These are phyloP conservation scores for Tieghemostelium lacteum DNA, from an alignment of 78 protist genomes.

Conservation along the genomic window DNA sequence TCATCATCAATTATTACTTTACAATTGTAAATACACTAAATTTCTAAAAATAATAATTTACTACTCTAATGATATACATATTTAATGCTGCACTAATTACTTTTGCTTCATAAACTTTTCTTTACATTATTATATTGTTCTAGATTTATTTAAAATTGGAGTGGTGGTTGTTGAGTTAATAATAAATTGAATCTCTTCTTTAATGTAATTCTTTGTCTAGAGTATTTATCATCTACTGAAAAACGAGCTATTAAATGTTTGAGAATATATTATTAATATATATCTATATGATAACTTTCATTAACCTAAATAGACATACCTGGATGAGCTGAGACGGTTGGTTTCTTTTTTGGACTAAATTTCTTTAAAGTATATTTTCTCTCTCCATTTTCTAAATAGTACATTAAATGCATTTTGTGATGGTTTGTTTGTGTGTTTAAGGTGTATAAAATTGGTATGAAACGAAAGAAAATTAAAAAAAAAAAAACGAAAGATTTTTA, in stretches of 20 bases:
- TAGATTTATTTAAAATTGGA: slow-evolving; percentile 20
- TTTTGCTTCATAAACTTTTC: background rate
- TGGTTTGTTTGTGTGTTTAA: slow-evolving; percentile 1
- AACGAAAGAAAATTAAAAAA: background rate
- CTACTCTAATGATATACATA: too few relatives aligned
- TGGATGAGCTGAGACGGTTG: slow-evolving; percentile 80
- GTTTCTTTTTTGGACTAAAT: slow-evolving; percentile 37
- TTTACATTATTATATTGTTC: background rate
- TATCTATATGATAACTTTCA: background rate
- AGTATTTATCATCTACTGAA: slow-evolving; percentile 91
- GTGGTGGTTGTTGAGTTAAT: slow-evolving; percentile 84
- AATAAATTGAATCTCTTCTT: slow-evolving; percentile 88
- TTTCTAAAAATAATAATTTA: too few relatives aligned
- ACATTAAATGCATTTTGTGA: slow-evolving; percentile 88
- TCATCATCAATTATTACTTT: too few relatives aligned
- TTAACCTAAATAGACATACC: slow-evolving; percentile 59
- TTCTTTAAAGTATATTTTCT: slow-evolving; percentile 72
- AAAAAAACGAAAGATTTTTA: background rate
- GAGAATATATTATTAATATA: background rate
- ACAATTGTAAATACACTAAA: too few relatives aligned
- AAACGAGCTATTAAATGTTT: slow-evolving; percentile 82
- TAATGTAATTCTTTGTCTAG: slow-evolving; percentile 86
- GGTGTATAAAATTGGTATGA: background rate
- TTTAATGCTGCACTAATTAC: too few relatives aligned
- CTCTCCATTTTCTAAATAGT: slow-evolving; percentile 87